Conservation (phyloP, 2,329 filamentous ascomycete species). For the Aphanocladium album region DNA sequence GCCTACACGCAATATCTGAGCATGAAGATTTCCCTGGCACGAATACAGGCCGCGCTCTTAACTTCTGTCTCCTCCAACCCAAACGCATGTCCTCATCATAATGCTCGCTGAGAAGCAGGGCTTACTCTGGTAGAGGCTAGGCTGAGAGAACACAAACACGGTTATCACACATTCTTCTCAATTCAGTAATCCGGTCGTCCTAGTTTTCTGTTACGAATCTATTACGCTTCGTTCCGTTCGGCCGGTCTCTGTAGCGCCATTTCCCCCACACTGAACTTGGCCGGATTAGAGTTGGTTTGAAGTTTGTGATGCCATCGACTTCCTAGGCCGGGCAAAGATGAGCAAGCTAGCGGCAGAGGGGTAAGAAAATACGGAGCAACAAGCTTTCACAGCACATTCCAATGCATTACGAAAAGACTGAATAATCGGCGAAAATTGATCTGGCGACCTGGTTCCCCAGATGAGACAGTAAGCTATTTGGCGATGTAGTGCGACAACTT, state of each 20-base stretch:
- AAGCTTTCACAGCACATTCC: neutral
- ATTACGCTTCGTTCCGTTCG: neutral
- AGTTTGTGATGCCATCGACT: neutral
- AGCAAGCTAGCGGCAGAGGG: neutral
- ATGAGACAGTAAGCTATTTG: too few relatives aligned
- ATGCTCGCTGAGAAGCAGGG: too few relatives aligned
- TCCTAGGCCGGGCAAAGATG: neutral
- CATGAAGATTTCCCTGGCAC: too few relatives aligned
- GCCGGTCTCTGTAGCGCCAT: neutral
- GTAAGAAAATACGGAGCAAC: neutral
- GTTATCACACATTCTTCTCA: too few relatives aligned
- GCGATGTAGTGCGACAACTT: too few relatives aligned
- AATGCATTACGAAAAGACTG: neutral
- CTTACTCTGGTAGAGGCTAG: too few relatives aligned
- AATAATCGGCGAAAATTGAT: neutral
- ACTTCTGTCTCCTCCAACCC: too few relatives aligned
- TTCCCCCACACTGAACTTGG: neutral
- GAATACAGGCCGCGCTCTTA: too few relatives aligned
- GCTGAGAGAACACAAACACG: too few relatives aligned
- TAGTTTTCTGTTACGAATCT: neutral
- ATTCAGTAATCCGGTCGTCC: neutral
- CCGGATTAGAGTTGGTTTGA: neutral
- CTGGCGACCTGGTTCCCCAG: neutral
- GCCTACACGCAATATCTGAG: too few relatives aligned
- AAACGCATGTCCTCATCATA: too few relatives aligned